A percentile compares a stretch with the other conserved stretches of the same genome.
Conservation (phyloP, 768 basidiomycete species). For the Termitomyces sp. region DNA sequence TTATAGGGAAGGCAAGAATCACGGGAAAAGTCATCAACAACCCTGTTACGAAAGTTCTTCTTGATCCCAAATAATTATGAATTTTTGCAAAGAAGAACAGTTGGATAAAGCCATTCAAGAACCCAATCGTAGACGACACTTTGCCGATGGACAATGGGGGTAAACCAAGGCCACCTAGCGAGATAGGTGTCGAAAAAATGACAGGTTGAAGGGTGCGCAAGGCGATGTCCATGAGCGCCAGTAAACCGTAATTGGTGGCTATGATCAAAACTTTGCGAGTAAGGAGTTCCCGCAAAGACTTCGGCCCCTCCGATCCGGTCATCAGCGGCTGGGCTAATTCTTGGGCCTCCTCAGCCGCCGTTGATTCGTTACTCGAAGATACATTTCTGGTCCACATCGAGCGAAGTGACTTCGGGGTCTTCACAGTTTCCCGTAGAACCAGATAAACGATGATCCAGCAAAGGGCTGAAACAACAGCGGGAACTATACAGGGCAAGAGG, state of each 20-base stretch:
- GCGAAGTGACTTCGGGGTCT: conserved; percentile 21
- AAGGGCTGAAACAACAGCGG: conserved; percentile 55
- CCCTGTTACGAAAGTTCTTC: conserved; percentile 51
- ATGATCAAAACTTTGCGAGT: conserved; percentile 53
- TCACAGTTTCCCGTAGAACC: conserved; percentile 50
- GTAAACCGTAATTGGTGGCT: conserved; percentile 57
- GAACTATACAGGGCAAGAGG: conserved; percentile 64
- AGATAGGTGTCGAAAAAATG: conserved; percentile 68
- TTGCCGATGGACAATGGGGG: conserved; percentile 62
- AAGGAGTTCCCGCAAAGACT: conserved; percentile 44
- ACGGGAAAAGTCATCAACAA: conserved; percentile 46
- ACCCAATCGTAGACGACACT: conserved; percentile 55
- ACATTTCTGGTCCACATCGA: conserved; percentile 16
- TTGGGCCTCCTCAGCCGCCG: neutral
- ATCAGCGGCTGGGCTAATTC: conserved; percentile 7
- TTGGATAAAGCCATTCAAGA: conserved; percentile 63
- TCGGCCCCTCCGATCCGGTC: conserved; percentile 28
- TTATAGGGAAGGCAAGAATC: conserved; percentile 56
- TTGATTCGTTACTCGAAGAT: neutral
- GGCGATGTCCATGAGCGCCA: conserved; percentile 65
- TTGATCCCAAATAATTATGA: conserved; percentile 60
- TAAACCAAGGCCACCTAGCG: conserved; percentile 68
- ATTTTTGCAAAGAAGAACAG: conserved; percentile 63
- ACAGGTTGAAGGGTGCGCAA: conserved; percentile 65
- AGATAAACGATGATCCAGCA: conserved; percentile 48